Base-by-base conservation (phyloP, 768 basidiomycete species). In the Macrocybe gigantea region DNA sequence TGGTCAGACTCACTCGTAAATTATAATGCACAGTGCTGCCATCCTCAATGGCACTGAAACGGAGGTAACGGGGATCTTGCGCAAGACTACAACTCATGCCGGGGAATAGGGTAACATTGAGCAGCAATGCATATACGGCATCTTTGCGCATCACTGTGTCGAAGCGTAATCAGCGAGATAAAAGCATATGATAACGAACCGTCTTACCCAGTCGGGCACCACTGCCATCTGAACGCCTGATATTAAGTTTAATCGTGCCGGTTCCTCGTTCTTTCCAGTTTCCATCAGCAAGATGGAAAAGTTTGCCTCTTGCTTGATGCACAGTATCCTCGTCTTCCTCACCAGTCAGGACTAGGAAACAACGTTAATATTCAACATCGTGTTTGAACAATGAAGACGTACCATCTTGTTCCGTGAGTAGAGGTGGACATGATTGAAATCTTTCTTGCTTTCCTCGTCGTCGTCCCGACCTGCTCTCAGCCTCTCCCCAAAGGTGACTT, bases 271-370 rank as follows among this genome's bases (percentile, higher is more conserved):
- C 88, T 58, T 81, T 86, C 88, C 88, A 91, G 49, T 60, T 79
- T 62, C 68, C 79, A 59, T 60, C 67, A 55, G 75, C 71, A 39
- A 90, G 70, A 22, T 74, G 61, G 60, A 78, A 90, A 14, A 91
- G 64, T 65, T 91, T 91, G 42, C 85, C 87, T 48, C 88, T 79
- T 12, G 84, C 82, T 66, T 86, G 84, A 62, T 80, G 78, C 41
- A 88, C 64, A 5, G 84, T 88, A 47, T 84, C 77, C 56, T 91
- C 88, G 14, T 88, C 85, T 61, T 91, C 88, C 64, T 91, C 88
- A 7, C 88, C 88, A 2, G 88, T 91, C 39, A 74, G 63, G 34
- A 85, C 86, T 88, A 47, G 48, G 30, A 47, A 44, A 11, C 41
- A 12, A 59, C 33, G 56, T 30, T 33, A 49, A 47, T 9, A 1